These are phyloP conservation scores for Lepidium africanum DNA, from an alignment of 345 rosid genomes.

Conservation along the genomic window DNA sequence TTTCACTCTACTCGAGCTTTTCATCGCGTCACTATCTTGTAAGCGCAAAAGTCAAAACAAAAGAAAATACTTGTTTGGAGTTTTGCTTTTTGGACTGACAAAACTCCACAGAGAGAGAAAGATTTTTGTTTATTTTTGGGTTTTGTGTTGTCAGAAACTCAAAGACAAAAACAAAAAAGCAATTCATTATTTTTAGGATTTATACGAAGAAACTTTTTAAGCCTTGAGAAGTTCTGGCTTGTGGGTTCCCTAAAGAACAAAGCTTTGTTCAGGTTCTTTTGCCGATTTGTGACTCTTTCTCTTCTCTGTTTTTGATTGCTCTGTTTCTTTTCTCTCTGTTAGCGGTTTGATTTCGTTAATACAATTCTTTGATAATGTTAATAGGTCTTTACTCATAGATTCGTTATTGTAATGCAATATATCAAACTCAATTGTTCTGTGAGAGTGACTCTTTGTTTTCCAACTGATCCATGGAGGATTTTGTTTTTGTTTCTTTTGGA, in stretches of 20 bases:
- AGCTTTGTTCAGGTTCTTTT: constrained; percentile 23
- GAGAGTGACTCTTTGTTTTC: not conserved
- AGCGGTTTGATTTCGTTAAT: not conserved
- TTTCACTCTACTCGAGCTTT: not conserved
- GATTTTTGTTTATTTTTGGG: constrained; percentile 15
- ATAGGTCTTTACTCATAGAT: not conserved
- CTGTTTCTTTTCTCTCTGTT: not conserved
- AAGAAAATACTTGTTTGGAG: not conserved
- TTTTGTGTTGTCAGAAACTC: constrained; percentile 17
- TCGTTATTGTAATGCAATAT: not conserved
- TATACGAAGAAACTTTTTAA: constrained; percentile 23
- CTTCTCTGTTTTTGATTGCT: constrained; percentile 27
- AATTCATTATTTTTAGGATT: constrained; percentile 19
- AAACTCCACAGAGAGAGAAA: not conserved
- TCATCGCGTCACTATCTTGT: not conserved
- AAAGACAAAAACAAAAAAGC: constrained; percentile 21
- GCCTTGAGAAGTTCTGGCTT: constrained; percentile 21
- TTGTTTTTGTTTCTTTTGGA: not conserved
- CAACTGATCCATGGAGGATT: constrained; percentile 13
- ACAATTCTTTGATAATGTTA: not conserved
- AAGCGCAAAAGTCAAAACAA: not conserved
- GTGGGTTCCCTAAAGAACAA: not conserved
- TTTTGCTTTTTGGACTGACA: constrained; percentile 10
- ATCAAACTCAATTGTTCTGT: not conserved
- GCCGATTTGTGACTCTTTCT: constrained; percentile 35